Evolutionary conservation across 805 yeast genomes (phyloP), one percentile per base, ranked within the genome.

Genomic region (Lachancea sp.): DNA sequence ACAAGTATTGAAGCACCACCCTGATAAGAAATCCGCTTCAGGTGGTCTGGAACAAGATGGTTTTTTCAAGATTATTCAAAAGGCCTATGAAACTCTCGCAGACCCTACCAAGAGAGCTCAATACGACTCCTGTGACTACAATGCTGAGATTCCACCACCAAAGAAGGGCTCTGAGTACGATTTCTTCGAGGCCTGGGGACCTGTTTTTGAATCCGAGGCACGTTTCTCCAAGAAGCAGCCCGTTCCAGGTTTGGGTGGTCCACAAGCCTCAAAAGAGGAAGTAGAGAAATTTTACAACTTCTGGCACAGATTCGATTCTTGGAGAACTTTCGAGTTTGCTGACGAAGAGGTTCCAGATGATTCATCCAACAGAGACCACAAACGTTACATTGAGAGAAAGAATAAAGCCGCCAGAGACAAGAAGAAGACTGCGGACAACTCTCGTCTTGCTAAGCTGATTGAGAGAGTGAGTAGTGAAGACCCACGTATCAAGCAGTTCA

Each of bases 281-380:
- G 95, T 89, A 46, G 95, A 85, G 56, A 72, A 70, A 39, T 89
- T 95, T 70, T 90, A 90, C 75, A 75, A 78, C 53, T 90, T 87
- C 78, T 92, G 92, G 83, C 81, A 81, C 67, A 81, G 83, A 65
- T 85, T 89, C 52, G 96, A 92, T 69, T 90, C 97, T 16, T 92
- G 98, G 98, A 85, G 96, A 74, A 74, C 95, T 35, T 92, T 92
- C 63, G 98, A 92, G 71, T 92, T 89, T 72, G 77, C 88, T 65
- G 98, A 92, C 63, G 98, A 92, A 74, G 98, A 92, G 63, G 96
- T 89, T 59, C 98, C 98, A 54, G 98, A 92, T 72, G 98, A 92
- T 69, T 85, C 97, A 43, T 84, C 96, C 46, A 92, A 92, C 80
- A 88, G 98, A 77, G 98, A 92, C 67, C 95, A 92, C 78, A 92